Percentiles rank a stretch among this genome's conserved stretches.
Conservation (phyloP, 2,329 filamentous ascomycete species). For the Trichocomaceae sp. region DNA sequence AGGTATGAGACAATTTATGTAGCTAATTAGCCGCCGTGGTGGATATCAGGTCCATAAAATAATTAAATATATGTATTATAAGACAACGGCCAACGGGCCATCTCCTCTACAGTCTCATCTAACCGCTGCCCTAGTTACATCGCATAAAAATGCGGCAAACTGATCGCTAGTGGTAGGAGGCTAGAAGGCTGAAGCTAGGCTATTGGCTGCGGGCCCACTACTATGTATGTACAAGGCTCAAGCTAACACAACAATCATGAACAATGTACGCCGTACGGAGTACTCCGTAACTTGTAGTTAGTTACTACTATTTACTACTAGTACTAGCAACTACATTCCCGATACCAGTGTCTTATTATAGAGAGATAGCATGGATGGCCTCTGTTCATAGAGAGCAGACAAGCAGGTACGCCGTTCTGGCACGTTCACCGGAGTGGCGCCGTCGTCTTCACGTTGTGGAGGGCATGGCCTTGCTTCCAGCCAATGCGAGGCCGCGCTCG, state of each 20-base stretch:
- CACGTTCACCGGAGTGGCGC: constrained; percentile 10
- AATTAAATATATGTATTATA: too few relatives aligned
- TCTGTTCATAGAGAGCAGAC: not conserved
- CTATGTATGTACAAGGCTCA: too few relatives aligned
- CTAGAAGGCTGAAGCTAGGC: not conserved
- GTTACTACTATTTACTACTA: too few relatives aligned
- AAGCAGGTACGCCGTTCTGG: constrained; percentile 13
- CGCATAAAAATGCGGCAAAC: not conserved
- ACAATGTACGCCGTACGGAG: too few relatives aligned
- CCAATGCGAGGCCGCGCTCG: not conserved
- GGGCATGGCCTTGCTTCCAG: not conserved
- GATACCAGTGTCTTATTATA: too few relatives aligned
- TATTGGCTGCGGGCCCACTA: not conserved
- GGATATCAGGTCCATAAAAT: not conserved
- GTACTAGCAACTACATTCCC: too few relatives aligned
- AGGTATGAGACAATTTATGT: not conserved
- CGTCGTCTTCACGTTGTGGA: not conserved
- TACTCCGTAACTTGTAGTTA: too few relatives aligned
- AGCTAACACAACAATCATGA: not conserved
- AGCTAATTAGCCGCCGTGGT: not conserved
- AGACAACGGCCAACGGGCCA: not conserved
- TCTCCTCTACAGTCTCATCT: too few relatives aligned
- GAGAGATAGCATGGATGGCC: too few relatives aligned
- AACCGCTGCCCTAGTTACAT: not conserved
- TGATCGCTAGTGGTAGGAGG: not conserved